Evolutionary conservation across 2,329 filamentous ascomycete genomes (phyloP).

Genomic region (Dothideomycetes sp.): DNA sequence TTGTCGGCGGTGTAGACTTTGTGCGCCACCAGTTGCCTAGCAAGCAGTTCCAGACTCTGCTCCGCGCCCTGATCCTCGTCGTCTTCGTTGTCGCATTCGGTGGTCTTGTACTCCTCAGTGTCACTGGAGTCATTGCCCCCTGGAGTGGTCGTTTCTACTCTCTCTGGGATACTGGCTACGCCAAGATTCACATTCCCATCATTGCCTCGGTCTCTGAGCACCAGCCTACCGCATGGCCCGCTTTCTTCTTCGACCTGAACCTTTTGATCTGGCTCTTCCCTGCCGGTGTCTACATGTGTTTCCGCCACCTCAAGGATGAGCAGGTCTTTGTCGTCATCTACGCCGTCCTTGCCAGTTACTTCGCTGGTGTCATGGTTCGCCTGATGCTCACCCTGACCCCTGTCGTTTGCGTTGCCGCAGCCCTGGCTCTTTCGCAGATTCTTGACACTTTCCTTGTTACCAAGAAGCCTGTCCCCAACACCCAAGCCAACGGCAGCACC

Average conservation of each 20-base stretch:
- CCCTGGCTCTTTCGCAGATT: slow-evolving; percentile 77
- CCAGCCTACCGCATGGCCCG: slow-evolving; percentile 96
- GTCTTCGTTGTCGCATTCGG: slow-evolving; percentile 65
- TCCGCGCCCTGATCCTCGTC: slow-evolving; percentile 64
- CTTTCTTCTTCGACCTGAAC: slow-evolving; percentile 98
- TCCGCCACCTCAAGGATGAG: slow-evolving; percentile 86
- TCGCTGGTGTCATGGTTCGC: slow-evolving; percentile 98
- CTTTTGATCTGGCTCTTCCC: slow-evolving; percentile 99
- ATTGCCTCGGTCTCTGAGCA: slow-evolving; percentile 99
- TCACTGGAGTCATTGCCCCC: slow-evolving; percentile 84
- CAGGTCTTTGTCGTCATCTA: slow-evolving; percentile 98
- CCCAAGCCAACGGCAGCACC: slow-evolving; percentile 35
- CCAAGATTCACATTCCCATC: slow-evolving; percentile 98
- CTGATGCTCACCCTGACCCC: slow-evolving; percentile 96
- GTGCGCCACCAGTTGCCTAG: slow-evolving; percentile 79
- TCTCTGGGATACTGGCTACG: slow-evolving; percentile 96
- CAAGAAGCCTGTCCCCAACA: slow-evolving; percentile 48
- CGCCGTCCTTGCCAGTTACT: slow-evolving; percentile 92
- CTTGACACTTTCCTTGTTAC: slow-evolving; percentile 74
- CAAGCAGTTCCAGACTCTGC: slow-evolving; percentile 87
- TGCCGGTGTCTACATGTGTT: slow-evolving; percentile 95
- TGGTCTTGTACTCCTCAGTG: slow-evolving; percentile 72
- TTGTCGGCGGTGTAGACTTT: slow-evolving; percentile 87
- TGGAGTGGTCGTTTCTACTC: slow-evolving; percentile 99
- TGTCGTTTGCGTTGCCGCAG: slow-evolving; percentile 88